Conservation (phyloP, 1,139 yeast genomes). For the Yamadazyma diospyri region DNA sequence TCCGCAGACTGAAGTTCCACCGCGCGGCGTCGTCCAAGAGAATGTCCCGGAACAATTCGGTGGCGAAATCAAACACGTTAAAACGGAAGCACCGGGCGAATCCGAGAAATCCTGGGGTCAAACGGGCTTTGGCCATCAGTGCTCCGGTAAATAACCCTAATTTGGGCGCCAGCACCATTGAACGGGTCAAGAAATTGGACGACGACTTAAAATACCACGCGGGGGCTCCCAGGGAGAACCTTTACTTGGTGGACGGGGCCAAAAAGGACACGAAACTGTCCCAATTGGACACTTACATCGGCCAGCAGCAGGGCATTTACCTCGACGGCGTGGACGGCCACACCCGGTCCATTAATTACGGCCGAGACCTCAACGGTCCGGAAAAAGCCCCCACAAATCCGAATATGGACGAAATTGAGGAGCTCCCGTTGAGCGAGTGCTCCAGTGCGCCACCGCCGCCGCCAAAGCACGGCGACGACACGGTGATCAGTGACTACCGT, state of each 20-base stretch:
- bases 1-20: conserved; percentile 25
- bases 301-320: conserved; percentile 26
- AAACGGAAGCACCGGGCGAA: conserved; percentile 18
- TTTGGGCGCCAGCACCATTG: conserved; percentile 22
- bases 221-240: conserved; percentile 23
- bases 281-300: conserved; percentile 27
- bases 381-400: conserved; percentile 1
- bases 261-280: conserved; percentile 15
- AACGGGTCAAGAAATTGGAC: conserved; percentile 21
- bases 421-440: conserved; percentile 19
- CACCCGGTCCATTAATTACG: conserved; percentile 19
- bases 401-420: conserved; percentile 16
- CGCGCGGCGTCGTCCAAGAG: conserved; percentile 27
- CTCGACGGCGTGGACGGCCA: conserved; percentile 14
- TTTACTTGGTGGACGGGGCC: conserved; percentile 12
- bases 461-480: conserved; percentile 20
- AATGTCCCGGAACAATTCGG: conserved; percentile 14
- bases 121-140: conserved; percentile 17
- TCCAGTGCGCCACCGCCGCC: conserved; percentile 25
- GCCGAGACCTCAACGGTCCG: conserved; percentile 6
- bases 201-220: conserved; percentile 26
- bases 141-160: conserved; percentile 28
- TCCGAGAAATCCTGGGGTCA: conserved; percentile 17
- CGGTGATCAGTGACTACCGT: conserved; percentile 11
- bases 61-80: conserved; percentile 15